Conservation (phyloP, 305 asterid genomes). For the Salvia sclarea region DNA sequence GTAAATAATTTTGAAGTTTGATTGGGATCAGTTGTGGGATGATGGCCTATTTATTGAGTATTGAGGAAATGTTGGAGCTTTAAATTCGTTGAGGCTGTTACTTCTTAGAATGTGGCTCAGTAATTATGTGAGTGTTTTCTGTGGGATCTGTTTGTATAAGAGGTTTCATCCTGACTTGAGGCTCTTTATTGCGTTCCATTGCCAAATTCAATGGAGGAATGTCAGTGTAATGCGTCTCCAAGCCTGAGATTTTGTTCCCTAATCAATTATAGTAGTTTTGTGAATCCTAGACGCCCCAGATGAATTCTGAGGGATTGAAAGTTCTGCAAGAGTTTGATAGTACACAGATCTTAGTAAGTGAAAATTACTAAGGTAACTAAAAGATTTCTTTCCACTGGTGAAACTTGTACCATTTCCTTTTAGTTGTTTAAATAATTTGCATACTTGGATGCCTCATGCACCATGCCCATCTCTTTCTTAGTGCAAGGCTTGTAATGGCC, state of each 20-base stretch:
- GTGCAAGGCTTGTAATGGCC: conserved; percentile 2
- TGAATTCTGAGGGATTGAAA: not conserved
- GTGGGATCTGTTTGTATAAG: not conserved
- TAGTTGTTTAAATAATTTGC: not conserved
- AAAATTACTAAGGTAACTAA: not conserved
- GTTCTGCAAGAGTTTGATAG: not conserved
- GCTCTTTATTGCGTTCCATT: not conserved
- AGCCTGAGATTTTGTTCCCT: conserved; percentile 5
- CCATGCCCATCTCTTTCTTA: conserved; percentile 5
- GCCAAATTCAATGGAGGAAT: conserved; percentile 7
- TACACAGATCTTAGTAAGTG: not conserved
- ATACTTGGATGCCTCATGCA: not conserved
- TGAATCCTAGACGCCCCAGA: not conserved
- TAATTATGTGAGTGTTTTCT: not conserved
- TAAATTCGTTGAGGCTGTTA: not conserved
- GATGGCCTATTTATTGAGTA: not conserved
- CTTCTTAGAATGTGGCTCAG: not conserved
- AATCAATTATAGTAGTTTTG: not conserved
- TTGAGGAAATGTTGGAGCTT: not conserved
- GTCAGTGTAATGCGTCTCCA: not conserved
- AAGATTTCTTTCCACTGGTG: not conserved
- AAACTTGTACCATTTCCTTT: not conserved
- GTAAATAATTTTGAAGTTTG: not conserved
- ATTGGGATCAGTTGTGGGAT: not conserved
- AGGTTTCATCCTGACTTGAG: not conserved